Base-by-base conservation (phyloP, 768 basidiomycete genomes). In the Amanita rimosa region DNA sequence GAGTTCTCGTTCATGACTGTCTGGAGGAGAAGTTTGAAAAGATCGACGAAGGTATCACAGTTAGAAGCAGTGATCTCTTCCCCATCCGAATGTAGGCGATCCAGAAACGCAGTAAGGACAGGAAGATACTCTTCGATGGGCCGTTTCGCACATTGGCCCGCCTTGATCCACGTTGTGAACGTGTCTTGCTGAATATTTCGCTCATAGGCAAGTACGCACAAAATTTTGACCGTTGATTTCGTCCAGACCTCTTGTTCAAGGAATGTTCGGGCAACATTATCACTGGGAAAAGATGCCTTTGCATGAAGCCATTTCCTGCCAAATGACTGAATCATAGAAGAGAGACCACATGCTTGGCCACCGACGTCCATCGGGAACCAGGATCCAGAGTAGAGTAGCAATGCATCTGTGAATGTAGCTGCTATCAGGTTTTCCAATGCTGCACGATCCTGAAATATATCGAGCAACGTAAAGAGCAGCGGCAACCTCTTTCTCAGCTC, bases 391-490 rank as follows among this genome's bases (percentile, higher is more conserved):
- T 40, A 43, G 8, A 68, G 53, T 0, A 73, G 73, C 16, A 75
- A 44, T 7, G 65, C 65, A 1, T 69, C 66, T 13, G 66, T 60
- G 3, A 78, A 51, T 0, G 68, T 62, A 3, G 55, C 54, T 2
- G 75, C 70, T 17, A 82, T 65, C 51, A 82, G 59, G 7, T 70
- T 64, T 36, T 82, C 76, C 0, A 81, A 62, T 2, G 65, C 51
- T 1, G 48, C 7, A 13, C 66, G 70, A n/a, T 60, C 54, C 8
- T 66, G 62, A 8, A 75, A 54, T 7, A 64, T 22, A 4, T 54
- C 33, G 14, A 62, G 67, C 26, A 78, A 54, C 3, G 58, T 54
- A 6, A 78, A 52, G 1, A 81, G 64, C 9, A 62, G 62, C 4
- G 64, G 62, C 1, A 73, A 53, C 35, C 68, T 60, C 27, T 57